Base-by-base conservation (phyloP, 371 early-diverging fungal species). In the Fennellomyces sp. region DNA sequence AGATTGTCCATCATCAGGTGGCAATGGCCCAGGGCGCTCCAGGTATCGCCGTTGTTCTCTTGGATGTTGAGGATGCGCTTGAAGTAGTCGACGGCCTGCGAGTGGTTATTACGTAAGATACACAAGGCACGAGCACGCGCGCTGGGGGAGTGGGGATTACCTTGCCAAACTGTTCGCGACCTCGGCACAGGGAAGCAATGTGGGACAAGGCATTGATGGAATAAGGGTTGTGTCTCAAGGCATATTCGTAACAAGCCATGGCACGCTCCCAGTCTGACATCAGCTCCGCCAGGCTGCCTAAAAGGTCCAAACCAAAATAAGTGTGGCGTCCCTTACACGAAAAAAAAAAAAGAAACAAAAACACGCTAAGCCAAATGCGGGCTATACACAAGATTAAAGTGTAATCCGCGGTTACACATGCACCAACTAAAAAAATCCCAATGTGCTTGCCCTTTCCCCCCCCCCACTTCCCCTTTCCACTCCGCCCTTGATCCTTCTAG, bases 1-100 rank as follows among this genome's bases (percentile, higher is more conserved):
- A 97, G 80, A 54, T 97, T 94, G 68, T 96, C 96, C 82, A 90
- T 84, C 95, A 95, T 94, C 51, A 98, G 76, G 71, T 94, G 95
- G 69, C 96, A 95, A 71, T 97, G 95, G 7, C 96, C 75, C 27
- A 98, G 80, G 5, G 94, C 91, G 5, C 93, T 91, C 96, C 97
- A 97, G 19, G 90, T 88, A 53, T 97, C 96, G 15, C 97, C 97
- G 67, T 94, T 94, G 30, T 72, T 73, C 33, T 80, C 81, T 58
- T 96, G 91, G 41, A 96, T 85, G 56, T 81, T 75, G 12, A 97
- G 68, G 28, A 93, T 86, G 23, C 94, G 82, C 65, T 96, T 91
- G 63, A 93, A 97, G 71, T 88, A 92, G 27, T 95, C 95, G 4
- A 93, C 89, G 12, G 97, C 98, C 84, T 88, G n/a, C n/a, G n/a